Evolutionary conservation across 768 basidiomycete genomes (phyloP).

Genomic region (Leccinum sublutescens): DNA sequence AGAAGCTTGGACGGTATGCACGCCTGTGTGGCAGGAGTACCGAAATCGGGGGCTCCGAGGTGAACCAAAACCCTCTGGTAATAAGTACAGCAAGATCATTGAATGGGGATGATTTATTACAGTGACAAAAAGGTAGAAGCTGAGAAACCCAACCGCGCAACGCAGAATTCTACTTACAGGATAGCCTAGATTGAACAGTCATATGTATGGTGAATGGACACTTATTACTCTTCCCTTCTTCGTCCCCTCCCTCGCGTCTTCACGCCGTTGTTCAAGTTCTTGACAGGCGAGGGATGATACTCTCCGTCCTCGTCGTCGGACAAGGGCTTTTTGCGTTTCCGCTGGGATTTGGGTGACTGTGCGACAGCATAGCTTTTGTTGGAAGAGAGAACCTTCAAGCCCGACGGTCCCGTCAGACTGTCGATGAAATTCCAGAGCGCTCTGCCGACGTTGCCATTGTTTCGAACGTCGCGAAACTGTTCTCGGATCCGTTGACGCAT

Average conservation of each 20-base stretch:
- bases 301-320: constrained; percentile 44
- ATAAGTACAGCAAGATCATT: not conserved
- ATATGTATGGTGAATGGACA: not conserved
- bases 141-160: not conserved
- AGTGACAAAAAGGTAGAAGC: not conserved
- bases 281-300: constrained; percentile 47
- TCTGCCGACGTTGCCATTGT: constrained; percentile 54
- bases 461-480: constrained; percentile 60
- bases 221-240: constrained; percentile 16
- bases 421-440: constrained; percentile 59
- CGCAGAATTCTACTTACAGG: not conserved
- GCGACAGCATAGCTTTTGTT: constrained; percentile 13
- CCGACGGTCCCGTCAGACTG: constrained; percentile 35
- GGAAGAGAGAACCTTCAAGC: constrained; percentile 29
- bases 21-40: not conserved
- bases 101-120: constrained; percentile 1
- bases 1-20: not conserved
- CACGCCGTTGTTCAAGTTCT: constrained; percentile 34
- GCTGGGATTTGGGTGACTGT: constrained; percentile 18
- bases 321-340: constrained; percentile 31
- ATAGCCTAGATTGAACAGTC: not conserved
- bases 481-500: constrained; percentile 58
- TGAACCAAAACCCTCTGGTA: not conserved
- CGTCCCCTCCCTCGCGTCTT: constrained; percentile 43
- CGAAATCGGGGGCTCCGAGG: not conserved